phyloP scores from a whole-genome alignment of 1,139 yeast genomes.

The Pichia kudriavzevii region DNA sequence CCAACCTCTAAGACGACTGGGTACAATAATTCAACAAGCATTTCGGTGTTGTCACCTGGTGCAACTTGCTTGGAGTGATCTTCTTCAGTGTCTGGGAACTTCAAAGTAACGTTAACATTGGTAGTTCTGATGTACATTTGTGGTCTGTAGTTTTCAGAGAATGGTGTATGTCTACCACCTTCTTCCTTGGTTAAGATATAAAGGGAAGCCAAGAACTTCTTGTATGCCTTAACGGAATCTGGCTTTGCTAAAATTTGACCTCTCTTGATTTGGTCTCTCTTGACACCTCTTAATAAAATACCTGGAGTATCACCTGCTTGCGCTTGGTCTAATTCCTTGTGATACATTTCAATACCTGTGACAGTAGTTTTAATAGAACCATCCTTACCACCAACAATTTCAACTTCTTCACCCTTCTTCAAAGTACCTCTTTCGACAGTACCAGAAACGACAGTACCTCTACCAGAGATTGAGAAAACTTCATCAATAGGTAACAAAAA shows the following conservation, averaged over 20 bases:
- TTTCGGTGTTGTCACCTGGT: conserved; percentile 98
- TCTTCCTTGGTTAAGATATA: conserved; percentile 92
- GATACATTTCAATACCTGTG: conserved; percentile 98
- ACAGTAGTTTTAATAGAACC: conserved; percentile 88
- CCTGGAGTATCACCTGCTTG: conserved; percentile 99
- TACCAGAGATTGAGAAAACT: conserved; percentile 96
- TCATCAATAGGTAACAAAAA: conserved; percentile 97
- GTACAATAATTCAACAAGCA: conserved; percentile 85
- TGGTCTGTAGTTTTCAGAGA: conserved; percentile 96
- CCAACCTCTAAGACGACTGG: conserved; percentile 94
- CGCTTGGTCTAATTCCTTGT: conserved; percentile 95
- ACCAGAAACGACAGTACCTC: conserved; percentile 99
- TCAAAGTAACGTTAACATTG: conserved; percentile 85
- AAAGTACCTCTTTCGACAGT: conserved; percentile 97
- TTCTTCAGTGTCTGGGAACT: conserved; percentile 84
- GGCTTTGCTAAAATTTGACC: conserved; percentile 98
- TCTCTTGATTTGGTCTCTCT: conserved; percentile 93
- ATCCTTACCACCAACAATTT: conserved; percentile 87
- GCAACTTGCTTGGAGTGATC: conserved; percentile 85
- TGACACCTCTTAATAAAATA: conserved; percentile 92
- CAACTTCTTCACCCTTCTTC: conserved; percentile 97
- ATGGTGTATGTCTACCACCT: conserved; percentile 99
- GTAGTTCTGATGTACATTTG: conserved; percentile 96
- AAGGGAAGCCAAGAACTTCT: conserved; percentile 87
- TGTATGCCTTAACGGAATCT: conserved; percentile 86